A percentile compares a stretch with the other conserved stretches of the same genome.
phyloP scores from a whole-genome alignment of 371 early-diverging fungal species.

The Mucor racemosus region DNA sequence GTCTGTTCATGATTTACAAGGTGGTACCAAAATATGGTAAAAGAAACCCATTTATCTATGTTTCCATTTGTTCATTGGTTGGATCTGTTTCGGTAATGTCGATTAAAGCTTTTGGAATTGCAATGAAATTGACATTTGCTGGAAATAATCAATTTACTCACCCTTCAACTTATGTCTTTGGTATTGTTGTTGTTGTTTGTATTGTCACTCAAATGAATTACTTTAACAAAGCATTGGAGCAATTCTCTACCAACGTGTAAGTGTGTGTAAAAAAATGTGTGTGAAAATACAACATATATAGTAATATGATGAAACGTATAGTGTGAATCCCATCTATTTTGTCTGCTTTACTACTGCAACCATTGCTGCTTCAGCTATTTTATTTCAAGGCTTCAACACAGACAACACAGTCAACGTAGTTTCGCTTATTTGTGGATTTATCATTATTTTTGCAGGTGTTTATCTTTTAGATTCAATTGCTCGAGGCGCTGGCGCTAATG shows the following conservation, averaged over 20 bases:
- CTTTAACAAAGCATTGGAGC: slow-evolving; percentile 93
- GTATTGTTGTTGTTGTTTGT: slow-evolving; percentile 73
- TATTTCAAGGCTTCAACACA: slow-evolving; percentile 89
- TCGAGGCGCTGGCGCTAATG: slow-evolving; percentile 27
- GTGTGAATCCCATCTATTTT: slow-evolving; percentile 90
- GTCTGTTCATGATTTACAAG: slow-evolving; percentile 75
- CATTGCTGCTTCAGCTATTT: slow-evolving; percentile 82
- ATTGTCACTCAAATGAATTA: slow-evolving; percentile 95
- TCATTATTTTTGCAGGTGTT: slow-evolving; percentile 91
- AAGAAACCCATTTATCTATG: slow-evolving; percentile 78
- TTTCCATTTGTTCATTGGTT: slow-evolving; percentile 85
- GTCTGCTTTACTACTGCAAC: slow-evolving; percentile 94
- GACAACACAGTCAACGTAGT: slow-evolving; percentile 75
- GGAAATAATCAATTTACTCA: slow-evolving; percentile 90
- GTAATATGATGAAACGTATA: slow-evolving; percentile 10
- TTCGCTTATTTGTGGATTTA: slow-evolving; percentile 86
- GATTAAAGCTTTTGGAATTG: slow-evolving; percentile 90
- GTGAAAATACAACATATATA: neutral
- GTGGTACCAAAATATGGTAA: slow-evolving; percentile 84
- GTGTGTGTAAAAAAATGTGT: slow-evolving; percentile 6
- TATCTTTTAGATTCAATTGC: slow-evolving; percentile 67
- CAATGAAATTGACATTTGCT: slow-evolving; percentile 88
- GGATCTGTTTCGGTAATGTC: slow-evolving; percentile 93
- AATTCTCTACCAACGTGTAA: slow-evolving; percentile 86
- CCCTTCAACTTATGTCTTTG: slow-evolving; percentile 86